A percentile compares a stretch with the other conserved stretches of the same genome.
Evolutionary conservation across 352 stramenopile species (phyloP).

Genomic region (Phytophthora vignae): DNA sequence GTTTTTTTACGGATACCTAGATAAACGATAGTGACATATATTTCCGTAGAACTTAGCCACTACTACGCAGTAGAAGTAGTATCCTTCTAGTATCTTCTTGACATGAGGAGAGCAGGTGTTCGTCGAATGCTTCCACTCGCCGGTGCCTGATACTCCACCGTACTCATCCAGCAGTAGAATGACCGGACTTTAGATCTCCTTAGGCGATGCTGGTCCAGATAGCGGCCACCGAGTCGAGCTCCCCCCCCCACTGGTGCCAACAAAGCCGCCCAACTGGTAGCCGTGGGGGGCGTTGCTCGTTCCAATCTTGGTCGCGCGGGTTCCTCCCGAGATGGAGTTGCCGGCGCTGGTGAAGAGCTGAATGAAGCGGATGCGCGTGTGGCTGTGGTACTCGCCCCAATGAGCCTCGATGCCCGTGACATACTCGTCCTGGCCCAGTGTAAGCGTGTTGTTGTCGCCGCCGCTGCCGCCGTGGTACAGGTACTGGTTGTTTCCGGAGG

Average conservation of each 20-base stretch:
- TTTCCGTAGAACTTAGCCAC: too few species aligned
- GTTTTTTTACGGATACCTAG: too few species aligned
- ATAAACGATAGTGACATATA: too few species aligned
- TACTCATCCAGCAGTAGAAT: too few species aligned
- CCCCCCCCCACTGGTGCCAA: not conserved
- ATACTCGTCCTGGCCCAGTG: not conserved
- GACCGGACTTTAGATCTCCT: too few species aligned
- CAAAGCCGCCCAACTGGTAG: not conserved
- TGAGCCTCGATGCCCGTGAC: not conserved
- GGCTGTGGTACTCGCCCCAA: not conserved
- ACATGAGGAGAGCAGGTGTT: too few species aligned
- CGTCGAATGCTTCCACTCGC: too few species aligned
- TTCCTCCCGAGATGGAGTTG: not conserved
- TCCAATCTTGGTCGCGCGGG: not conserved
- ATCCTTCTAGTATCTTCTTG: too few species aligned
- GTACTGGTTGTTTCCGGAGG: not conserved
- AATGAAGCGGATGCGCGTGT: not conserved
- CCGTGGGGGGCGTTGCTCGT: too few species aligned
- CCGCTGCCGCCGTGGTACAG: not conserved
- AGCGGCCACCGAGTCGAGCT: not conserved
- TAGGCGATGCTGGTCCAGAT: not conserved
- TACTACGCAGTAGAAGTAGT: too few species aligned
- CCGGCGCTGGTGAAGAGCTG: not conserved
- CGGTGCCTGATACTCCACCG: too few species aligned
- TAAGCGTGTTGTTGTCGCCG: not conserved